Evolutionary conservation across 208 protist genomes (phyloP).

Genomic region (Blastocrithidia nonstop): DNA sequence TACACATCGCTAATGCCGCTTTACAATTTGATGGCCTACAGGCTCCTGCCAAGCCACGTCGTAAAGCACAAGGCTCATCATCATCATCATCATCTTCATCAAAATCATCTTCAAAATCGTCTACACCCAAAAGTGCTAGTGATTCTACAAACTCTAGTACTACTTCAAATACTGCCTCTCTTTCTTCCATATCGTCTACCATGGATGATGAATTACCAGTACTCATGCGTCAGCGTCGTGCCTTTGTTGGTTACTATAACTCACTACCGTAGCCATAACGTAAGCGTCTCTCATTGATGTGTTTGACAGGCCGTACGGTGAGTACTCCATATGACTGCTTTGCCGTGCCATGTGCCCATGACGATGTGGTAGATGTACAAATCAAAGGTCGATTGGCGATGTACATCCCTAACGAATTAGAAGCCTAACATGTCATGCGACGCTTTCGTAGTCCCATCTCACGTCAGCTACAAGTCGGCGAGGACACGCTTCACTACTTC

Average conservation of each 20-base stretch:
- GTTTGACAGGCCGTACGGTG: conserved; percentile 48
- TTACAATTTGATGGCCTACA: conserved; percentile 44
- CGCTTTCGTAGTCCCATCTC: conserved; percentile 64
- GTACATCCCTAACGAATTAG: conserved; percentile 66
- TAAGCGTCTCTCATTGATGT: conserved; percentile 69
- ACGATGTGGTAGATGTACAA: conserved; percentile 63
- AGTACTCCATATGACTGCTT: conserved; percentile 64
- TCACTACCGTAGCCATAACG: conserved; percentile 43
- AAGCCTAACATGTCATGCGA: conserved; percentile 71
- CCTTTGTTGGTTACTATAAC: conserved; percentile 79
- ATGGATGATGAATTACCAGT: conserved; percentile 54
- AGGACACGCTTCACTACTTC: conserved; percentile 81
- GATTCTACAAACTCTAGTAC: not conserved
- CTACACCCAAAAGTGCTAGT: not conserved
- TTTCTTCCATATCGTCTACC: not conserved
- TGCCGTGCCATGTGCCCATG: conserved; percentile 54
- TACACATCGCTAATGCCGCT: conserved; percentile 62
- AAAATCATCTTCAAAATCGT: conserved; percentile 7
- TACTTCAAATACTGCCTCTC: not conserved
- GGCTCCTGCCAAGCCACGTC: conserved; percentile 12
- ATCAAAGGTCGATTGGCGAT: conserved; percentile 46
- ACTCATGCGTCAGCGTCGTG: conserved; percentile 59
- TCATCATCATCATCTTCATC: conserved; percentile 5
- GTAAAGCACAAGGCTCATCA: conserved; percentile 11
- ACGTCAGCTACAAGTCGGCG: conserved; percentile 76